Evolutionary conservation across 1,139 yeast genomes (phyloP), one percentile per base, ranked within the genome.

Genomic region (Blastobotrys serpentis): DNA sequence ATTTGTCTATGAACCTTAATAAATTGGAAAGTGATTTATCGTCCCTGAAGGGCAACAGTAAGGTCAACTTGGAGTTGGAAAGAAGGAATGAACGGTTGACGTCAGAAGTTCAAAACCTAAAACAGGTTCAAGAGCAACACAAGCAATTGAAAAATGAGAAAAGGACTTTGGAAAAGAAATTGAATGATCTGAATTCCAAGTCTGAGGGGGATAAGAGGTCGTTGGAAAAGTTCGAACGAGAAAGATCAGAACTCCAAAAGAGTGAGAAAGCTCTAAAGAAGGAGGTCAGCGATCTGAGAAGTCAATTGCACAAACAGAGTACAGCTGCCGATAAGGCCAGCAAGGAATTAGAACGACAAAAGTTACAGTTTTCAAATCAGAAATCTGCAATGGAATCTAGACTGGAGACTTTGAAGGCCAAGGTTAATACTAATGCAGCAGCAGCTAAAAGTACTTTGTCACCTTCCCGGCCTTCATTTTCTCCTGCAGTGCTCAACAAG

Each of bases 371-470:
- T 22, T 45, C 52, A 7, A 54, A 53, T 21, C 55, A 55, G 32
- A 54, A 56, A 43, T 51, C 56, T 1, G 59, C 51, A 10, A 38
- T 53, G 39, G 60, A 57, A 34, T 42, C 53, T 2, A 55, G 53
- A 45, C 19, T 54, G 8, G 60, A 54, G 11, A 38, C 46, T 6
- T 38, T 57, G 13, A 53, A 50, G 42, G 30, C 44, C 32, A 55
- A 53, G 42, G 25, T 57, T 22, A 55, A 51, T 30, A 42, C 47
- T 1, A 22, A 46, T 8, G 21, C 21, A n/a, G 23, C 30, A 10
- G 18, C 23, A 25, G 17, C 42, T 17, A 32, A 30, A n/a, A 23
- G 23, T 6, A 10, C 23, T 2, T n/a, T 21, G 14, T 41, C 43
- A 6, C 34, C 43, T 6, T n/a, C 34, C 18, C 43, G 32, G 14